Evolutionary conservation across 164 flowering plant genomes (phyloP), one percentile per base, ranked within the genome.

Genomic region (Saururus chinensis): DNA sequence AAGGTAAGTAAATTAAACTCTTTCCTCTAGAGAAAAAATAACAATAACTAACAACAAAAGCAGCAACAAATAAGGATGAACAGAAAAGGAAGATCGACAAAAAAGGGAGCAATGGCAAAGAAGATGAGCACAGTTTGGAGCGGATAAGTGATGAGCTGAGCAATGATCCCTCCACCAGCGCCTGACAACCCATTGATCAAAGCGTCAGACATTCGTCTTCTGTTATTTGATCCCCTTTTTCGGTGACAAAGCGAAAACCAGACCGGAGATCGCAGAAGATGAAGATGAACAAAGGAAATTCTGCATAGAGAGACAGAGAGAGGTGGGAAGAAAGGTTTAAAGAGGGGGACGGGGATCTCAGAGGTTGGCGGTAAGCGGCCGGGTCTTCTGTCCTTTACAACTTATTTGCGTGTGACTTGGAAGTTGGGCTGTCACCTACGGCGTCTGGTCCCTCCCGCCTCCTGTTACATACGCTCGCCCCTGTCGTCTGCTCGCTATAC

Each of bases 151-250:
- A 89, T 78, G 73, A 92, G 89, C 70, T 92, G 96, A 68, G 98
- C 95, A 63, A 92, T 82, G 80, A 92, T 92, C 62, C 96, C 98
- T 19, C 92, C 96, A 30, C 96, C 98, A 55, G 98, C 98, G n/a
- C 96, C 98, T 59, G 98, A 87, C 67, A 92, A 73, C 22, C 98
- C 98, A 67, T 92, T 92, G 84, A 92, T 85, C 80, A 85, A 61
- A 58, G 98, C 98, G 72, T 92, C 96, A 11, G 96, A 91, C 98
- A 91, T 89, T 12, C 17, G 4, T 17, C 14, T 45, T 12, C 53
- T 41, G 16, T 26, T n/a, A 23, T 40, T 7, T 24, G 35, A 16
- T 37, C 35, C 19, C 24, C 40, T 4, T 57, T 45, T 19, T 19
- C 40, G 42, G 49, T 10, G 5, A 57, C 19, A 35, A 37, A 21